Evolutionary conservation across 1,139 yeast genomes (phyloP).

Genomic region (Zygoascus sp.): DNA sequence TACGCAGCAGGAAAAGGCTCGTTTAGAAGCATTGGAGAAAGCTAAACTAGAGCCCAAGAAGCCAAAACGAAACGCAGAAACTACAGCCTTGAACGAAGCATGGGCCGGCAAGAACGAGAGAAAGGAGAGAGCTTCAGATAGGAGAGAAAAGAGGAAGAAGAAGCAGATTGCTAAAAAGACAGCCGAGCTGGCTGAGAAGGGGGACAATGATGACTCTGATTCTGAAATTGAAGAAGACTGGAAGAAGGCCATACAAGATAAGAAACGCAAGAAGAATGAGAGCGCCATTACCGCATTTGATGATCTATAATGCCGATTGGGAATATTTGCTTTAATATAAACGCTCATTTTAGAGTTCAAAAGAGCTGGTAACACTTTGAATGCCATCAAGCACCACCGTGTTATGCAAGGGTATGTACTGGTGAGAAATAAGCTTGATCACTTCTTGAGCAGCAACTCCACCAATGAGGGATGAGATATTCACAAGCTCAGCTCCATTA

Average conservation of each 20-base stretch:
- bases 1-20: constrained; percentile 54
- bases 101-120: constrained; percentile 73
- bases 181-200: constrained; percentile 32
- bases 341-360: constrained; percentile 39
- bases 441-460: constrained; percentile 75
- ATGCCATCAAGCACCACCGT: constrained; percentile 66
- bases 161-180: constrained; percentile 53
- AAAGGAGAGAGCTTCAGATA: constrained; percentile 58
- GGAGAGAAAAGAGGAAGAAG: constrained; percentile 59
- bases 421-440: constrained; percentile 52
- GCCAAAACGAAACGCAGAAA: constrained; percentile 39
- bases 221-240: constrained; percentile 69
- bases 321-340: no score
- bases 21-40: constrained; percentile 55
- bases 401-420: constrained; percentile 69
- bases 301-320: constrained; percentile 45
- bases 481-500: constrained; percentile 42
- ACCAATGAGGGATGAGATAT: constrained; percentile 58
- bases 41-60: constrained; percentile 36
- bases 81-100: constrained; percentile 56
- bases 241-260: constrained; percentile 73
- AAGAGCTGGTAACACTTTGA: constrained; percentile 47
- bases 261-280: constrained; percentile 47
- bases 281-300: constrained; percentile 59
- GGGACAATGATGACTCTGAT: constrained; percentile 42